phyloP scores from a whole-genome alignment of 805 yeast species.

The Candida coleopterorum region DNA sequence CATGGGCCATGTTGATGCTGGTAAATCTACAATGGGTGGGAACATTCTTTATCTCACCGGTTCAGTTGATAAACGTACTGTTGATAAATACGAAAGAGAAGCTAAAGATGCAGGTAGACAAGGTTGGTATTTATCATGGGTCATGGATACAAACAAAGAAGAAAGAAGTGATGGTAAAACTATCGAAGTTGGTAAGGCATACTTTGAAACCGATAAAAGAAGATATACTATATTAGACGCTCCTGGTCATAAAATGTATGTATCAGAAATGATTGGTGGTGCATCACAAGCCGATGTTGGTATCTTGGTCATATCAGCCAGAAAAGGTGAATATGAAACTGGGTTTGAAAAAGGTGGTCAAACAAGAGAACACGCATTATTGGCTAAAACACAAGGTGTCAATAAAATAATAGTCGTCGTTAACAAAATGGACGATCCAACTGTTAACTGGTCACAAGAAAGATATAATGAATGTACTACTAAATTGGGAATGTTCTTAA shows the following conservation, averaged over 20 bases:
- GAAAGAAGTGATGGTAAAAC: slow-evolving; percentile 99
- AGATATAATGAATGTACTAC: slow-evolving; percentile 93
- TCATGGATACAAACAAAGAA: slow-evolving; percentile 98
- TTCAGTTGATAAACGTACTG: slow-evolving; percentile 97
- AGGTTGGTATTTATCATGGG: slow-evolving; percentile 99
- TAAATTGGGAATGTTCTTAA: slow-evolving; percentile 73
- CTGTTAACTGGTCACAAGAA: slow-evolving; percentile 93
- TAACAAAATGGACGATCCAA: slow-evolving; percentile 98
- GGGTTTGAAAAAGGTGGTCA: slow-evolving; percentile 99
- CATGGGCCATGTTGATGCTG: slow-evolving; percentile 99
- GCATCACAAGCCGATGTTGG: slow-evolving; percentile 99
- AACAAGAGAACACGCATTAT: slow-evolving; percentile 94
- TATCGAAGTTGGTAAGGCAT: slow-evolving; percentile 97
- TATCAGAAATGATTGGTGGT: slow-evolving; percentile 99
- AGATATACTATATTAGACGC: slow-evolving; percentile 98
- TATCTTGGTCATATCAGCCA: slow-evolving; percentile 91
- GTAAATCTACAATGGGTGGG: slow-evolving; percentile 99
- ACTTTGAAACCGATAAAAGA: slow-evolving; percentile 95
- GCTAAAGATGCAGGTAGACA: slow-evolving; percentile 99
- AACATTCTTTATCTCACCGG: slow-evolving; percentile 90
- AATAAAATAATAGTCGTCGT: slow-evolving; percentile 89
- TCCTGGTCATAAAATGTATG: slow-evolving; percentile 99
- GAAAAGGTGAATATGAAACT: slow-evolving; percentile 99
- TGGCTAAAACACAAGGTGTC: slow-evolving; percentile 98
- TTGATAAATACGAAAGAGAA: slow-evolving; percentile 96